Evolutionary conservation across 352 stramenopile species (phyloP), one percentile per base, ranked within the genome.

Genomic region (Phytophthora tentaculata): DNA sequence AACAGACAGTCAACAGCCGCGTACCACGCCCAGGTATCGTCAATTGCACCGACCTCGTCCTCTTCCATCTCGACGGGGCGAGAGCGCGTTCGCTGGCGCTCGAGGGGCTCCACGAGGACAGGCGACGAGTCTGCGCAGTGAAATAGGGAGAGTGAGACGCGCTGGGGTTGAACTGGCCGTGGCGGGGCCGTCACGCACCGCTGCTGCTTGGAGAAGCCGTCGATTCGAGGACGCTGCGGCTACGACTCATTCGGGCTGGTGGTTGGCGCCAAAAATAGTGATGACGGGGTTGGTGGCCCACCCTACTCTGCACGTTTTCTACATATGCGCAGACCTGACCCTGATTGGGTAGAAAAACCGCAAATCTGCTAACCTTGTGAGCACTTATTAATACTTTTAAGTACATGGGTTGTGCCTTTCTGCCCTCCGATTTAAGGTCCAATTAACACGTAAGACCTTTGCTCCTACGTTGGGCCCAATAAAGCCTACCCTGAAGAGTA

Each of bases 181-280:
- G 13, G 2, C 24, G 14, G 44, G n/a, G 24, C 16, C 14, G 16
- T 14, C 7, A 61, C 63, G 26, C 49, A 73, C 69, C 64, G 64
- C 69, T 76, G 58, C 59, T 70, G 58, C 57, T 67, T 3, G 69
- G 55, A 69, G 69, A 72, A 29, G 39, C 51, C 45, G 56, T 41
- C 44, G 51, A 48, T 66, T 76, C 69, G 50, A 76, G 29, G 24
- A 76, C 69, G 58, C 69, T 76, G 61, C 29, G 39, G 23, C n/a
- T n/a, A n/a, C n/a, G n/a, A n/a, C 22, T 65, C 67, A 74, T 74
- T 61, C 22, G 35, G 50, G n/a, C 28, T 58, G 32, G 52, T 50
- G 7, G 6, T 14, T 12, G 41, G 1, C 41, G 28, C 28, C 28
- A 32, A 32, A 32, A 32, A 32, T 13, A n/a, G n/a, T n/a, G n/a